Evolutionary conservation across 2,329 filamentous ascomycete species (phyloP).

Genomic region (Pseudocercospora crystallina): DNA sequence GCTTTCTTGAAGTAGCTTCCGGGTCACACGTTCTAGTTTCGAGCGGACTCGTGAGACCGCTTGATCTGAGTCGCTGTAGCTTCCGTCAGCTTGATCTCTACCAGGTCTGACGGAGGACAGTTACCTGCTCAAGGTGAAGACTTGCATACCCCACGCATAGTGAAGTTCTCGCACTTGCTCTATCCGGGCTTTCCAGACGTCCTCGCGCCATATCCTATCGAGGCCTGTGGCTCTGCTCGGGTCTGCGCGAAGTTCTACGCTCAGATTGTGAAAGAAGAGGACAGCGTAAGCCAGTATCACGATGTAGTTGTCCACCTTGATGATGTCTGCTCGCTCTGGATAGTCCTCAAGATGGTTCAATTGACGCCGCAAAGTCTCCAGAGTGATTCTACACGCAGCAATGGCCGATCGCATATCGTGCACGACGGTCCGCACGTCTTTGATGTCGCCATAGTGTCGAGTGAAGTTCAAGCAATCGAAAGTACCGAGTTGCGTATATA

Average conservation of each 20-base stretch:
- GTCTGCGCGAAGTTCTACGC: no score
- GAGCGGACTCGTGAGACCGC: no score
- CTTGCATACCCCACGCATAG: slow-evolving; percentile 1
- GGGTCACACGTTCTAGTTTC: no score
- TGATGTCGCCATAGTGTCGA: no score
- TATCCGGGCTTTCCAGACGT: no score
- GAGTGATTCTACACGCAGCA: neutral
- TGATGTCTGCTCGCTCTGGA: neutral
- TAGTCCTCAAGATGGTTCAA: neutral
- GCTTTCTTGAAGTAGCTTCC: no score
- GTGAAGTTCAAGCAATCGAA: no score
- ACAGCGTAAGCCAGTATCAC: neutral
- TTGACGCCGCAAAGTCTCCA: neutral
- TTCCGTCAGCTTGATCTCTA: no score
- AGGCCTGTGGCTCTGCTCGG: no score
- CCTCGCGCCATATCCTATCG: no score
- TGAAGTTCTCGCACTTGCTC: neutral
- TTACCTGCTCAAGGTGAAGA: neutral
- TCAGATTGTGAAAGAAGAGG: neutral
- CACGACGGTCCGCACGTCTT: neutral
- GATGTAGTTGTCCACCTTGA: neutral
- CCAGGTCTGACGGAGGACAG: no score
- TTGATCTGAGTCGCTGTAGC: no score
- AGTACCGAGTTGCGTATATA: neutral
- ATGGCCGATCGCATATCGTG: neutral